phyloP scores from a whole-genome alignment of 176 grass and related monocot genomes.

The Lolium rigidum region DNA sequence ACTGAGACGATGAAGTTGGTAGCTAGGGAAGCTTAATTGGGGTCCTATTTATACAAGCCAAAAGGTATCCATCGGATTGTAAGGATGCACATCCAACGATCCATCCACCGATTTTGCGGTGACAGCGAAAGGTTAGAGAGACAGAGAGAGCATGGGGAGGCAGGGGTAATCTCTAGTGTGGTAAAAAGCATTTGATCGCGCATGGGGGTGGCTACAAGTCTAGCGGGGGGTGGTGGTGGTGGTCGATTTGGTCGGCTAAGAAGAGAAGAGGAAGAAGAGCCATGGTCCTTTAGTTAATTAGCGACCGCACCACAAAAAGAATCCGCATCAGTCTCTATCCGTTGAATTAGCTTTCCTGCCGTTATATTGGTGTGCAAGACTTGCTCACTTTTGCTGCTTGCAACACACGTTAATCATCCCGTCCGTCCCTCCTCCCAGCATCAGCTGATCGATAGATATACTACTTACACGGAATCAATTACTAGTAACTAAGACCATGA shows the following conservation, averaged over 20 bases:
- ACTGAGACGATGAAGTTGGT: slow-evolving; percentile 34
- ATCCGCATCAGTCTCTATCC: not conserved
- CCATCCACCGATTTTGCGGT: slow-evolving; percentile 33
- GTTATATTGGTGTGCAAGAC: slow-evolving; percentile 63
- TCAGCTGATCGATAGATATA: not conserved
- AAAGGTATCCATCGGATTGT: slow-evolving; percentile 23
- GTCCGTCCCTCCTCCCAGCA: not conserved
- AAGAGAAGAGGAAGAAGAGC: not conserved
- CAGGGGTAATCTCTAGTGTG: not conserved
- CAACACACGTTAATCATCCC: slow-evolving; percentile 33
- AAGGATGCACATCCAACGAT: slow-evolving; percentile 32
- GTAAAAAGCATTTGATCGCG: slow-evolving; percentile 40
- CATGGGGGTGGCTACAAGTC: slow-evolving; percentile 24
- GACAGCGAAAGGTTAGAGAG: slow-evolving; percentile 36
- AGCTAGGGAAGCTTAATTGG: slow-evolving; percentile 33
- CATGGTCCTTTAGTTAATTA: slow-evolving; percentile 5
- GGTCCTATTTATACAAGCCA: slow-evolving; percentile 45
- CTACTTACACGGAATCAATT: not conserved
- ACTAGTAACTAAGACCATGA: not conserved
- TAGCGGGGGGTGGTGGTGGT: not conserved
- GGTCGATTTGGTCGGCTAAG: slow-evolving; percentile 59
- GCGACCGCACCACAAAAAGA: slow-evolving; percentile 25
- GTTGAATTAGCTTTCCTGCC: slow-evolving; percentile 44
- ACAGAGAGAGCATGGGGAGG: not conserved
- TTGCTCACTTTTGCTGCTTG: slow-evolving; percentile 35